Evolutionary conservation across 2,329 filamentous ascomycete genomes (phyloP).

Genomic region (Microascus cirrosus): DNA sequence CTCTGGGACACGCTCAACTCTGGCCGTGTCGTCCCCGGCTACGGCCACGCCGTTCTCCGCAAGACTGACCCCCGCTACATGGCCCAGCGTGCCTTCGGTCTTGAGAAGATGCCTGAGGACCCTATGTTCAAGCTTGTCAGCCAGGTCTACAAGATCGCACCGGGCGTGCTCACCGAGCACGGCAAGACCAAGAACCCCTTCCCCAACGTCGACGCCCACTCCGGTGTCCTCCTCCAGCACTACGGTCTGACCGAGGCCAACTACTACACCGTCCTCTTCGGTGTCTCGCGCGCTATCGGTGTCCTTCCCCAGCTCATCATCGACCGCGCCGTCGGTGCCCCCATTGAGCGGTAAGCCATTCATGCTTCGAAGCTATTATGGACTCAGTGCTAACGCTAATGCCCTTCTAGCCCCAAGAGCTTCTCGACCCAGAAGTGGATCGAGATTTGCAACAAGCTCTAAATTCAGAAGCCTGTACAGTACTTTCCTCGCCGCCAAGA

Average conservation of each 20-base stretch:
- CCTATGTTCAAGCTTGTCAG: conserved; percentile 99
- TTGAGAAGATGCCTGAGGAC: conserved; percentile 86
- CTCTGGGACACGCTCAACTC: conserved; percentile 94
- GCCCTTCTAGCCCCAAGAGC: conserved; percentile 59
- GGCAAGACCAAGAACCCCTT: conserved; percentile 99
- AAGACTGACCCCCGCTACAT: conserved; percentile 99
- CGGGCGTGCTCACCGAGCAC: conserved; percentile 95
- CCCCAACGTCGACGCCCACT: conserved; percentile 98
- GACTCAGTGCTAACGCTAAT: background rate
- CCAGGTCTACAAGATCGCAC: conserved; percentile 99
- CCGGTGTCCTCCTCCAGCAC: conserved; percentile 97
- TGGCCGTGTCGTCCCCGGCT: conserved; percentile 93
- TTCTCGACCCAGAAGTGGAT: conserved; percentile 97
- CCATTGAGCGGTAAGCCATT: conserved; percentile 65
- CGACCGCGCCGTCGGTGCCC: conserved; percentile 90
- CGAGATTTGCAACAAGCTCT: conserved; percentile 88
- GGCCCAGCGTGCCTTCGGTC: conserved; percentile 94
- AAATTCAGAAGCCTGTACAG: conserved; percentile 17
- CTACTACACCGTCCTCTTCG: conserved; percentile 99
- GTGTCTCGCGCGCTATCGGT: conserved; percentile 95
- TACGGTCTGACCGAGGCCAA: conserved; percentile 97
- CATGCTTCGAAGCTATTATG: background rate
- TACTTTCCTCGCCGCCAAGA: background rate
- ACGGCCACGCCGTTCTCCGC: conserved; percentile 97
- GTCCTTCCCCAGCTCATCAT: conserved; percentile 99